Conservation (phyloP, 2,329 filamentous ascomycete species). For the Onygenales sp. region DNA sequence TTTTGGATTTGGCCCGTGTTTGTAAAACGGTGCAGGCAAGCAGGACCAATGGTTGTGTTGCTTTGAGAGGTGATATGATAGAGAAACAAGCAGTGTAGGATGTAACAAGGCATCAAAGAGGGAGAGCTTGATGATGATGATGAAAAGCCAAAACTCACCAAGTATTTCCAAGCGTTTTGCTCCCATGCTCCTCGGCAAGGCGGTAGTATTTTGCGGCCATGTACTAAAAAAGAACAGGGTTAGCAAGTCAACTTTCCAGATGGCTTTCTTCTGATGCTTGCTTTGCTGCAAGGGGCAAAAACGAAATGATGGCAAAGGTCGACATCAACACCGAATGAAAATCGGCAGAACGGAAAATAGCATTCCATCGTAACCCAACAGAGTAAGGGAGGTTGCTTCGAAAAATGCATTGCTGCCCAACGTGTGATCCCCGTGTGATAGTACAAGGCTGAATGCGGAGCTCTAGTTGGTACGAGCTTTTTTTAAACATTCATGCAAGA, state of each 20-base stretch:
- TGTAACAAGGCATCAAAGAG: not conserved
- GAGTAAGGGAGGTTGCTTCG: constrained; percentile 11
- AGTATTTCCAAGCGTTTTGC: constrained; percentile 83
- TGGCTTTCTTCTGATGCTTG: not conserved
- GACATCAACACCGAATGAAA: constrained; percentile 12
- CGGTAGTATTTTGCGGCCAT: constrained; percentile 81
- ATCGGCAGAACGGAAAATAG: constrained; percentile 1
- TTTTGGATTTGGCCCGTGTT: not conserved
- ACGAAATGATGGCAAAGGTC: not conserved
- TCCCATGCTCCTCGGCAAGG: constrained; percentile 76
- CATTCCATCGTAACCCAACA: too few relatives aligned
- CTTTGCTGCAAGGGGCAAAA: not conserved
- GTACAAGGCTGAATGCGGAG: constrained; percentile 1
- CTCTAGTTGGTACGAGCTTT: constrained; percentile 3
- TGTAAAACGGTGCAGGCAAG: not conserved
- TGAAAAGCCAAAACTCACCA: constrained; percentile 51
- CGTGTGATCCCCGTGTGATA: constrained; percentile 18
- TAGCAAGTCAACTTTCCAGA: constrained; percentile 6
- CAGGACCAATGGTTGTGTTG: not conserved
- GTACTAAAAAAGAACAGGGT: constrained; percentile 19
- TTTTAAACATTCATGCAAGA: constrained; percentile 4
- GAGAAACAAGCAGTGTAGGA: not conserved
- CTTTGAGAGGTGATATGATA: not conserved
- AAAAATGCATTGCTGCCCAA: constrained; percentile 26
- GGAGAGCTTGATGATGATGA: too few relatives aligned